Evolutionary conservation across 257 asterid species (phyloP).

Genomic region (Henckelia pumila): DNA sequence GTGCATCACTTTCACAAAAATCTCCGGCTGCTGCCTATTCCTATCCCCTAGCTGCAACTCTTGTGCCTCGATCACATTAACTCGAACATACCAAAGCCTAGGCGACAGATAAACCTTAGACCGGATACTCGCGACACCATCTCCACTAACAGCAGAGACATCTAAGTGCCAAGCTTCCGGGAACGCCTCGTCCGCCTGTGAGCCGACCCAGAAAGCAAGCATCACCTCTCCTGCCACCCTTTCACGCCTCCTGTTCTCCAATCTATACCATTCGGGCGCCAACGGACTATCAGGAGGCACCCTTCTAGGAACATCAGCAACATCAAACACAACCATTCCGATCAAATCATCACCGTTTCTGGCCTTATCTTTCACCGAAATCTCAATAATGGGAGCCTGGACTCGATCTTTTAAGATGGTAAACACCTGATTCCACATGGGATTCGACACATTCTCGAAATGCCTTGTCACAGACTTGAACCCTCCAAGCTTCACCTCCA

Average conservation of each 20-base stretch:
- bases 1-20: conserved; percentile 18
- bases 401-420: conserved; percentile 51
- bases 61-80: conserved; percentile 24
- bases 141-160: conserved; percentile 13
- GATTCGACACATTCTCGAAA: conserved; percentile 38
- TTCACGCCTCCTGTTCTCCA: conserved; percentile 18
- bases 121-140: conserved; percentile 17
- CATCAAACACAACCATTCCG: conserved; percentile 18
- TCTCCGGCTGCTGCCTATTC: conserved; percentile 14
- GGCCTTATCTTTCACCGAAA: conserved; percentile 57
- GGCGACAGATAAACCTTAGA: conserved; percentile 23
- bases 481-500: conserved; percentile 70
- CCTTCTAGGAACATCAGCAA: conserved; percentile 17
- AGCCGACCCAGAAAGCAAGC: conserved; percentile 25
- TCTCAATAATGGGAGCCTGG: conserved; percentile 54
- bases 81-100: conserved; percentile 21
- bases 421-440: conserved; percentile 86
- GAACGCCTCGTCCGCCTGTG: conserved; percentile 26
- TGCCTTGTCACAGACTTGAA: conserved; percentile 48
- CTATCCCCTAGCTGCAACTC: conserved; percentile 11
- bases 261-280: conserved; percentile 20
- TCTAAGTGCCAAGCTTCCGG: conserved; percentile 25
- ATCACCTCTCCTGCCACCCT: conserved; percentile 19
- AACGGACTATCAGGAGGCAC: conserved; percentile 23
- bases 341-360: conserved; percentile 41